Percentiles rank a stretch among this genome's conserved stretches.
Evolutionary conservation across 2,329 filamentous ascomycete species (phyloP).

Genomic region (Colletotrichum coccodes): DNA sequence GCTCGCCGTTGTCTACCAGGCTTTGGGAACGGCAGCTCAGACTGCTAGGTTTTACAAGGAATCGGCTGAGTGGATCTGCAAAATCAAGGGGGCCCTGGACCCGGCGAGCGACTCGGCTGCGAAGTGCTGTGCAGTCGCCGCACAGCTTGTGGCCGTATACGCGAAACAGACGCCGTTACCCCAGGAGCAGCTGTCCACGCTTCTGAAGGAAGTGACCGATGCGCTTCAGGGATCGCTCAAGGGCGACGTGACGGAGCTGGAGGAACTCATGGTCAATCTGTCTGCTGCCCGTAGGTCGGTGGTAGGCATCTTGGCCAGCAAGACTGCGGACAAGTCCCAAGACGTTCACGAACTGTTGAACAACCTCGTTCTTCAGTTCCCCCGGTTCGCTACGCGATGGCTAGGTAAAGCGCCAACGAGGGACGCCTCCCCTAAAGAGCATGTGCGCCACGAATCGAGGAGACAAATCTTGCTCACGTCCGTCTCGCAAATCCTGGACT

Average conservation of each 20-base stretch:
- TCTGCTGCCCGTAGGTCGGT: slow-evolving; percentile 65
- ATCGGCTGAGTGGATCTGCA: slow-evolving; percentile 65
- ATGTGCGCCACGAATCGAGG: slow-evolving; percentile 70
- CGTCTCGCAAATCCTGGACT: slow-evolving; percentile 68
- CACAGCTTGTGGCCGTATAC: slow-evolving; percentile 64
- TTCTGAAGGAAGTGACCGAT: slow-evolving; percentile 61
- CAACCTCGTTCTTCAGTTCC: slow-evolving; percentile 66
- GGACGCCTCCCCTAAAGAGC: slow-evolving; percentile 64
- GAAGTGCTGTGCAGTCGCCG: slow-evolving; percentile 61
- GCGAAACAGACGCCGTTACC: slow-evolving; percentile 55
- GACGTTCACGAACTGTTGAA: slow-evolving; percentile 55
- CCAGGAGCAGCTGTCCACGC: slow-evolving; percentile 48
- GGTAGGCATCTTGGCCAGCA: slow-evolving; percentile 54
- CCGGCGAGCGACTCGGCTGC: slow-evolving; percentile 56
- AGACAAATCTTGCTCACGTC: slow-evolving; percentile 62
- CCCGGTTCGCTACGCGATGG: slow-evolving; percentile 70
- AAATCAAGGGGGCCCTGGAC: slow-evolving; percentile 52
- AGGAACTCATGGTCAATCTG: slow-evolving; percentile 68
- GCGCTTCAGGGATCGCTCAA: slow-evolving; percentile 68
- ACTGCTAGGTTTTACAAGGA: slow-evolving; percentile 57
- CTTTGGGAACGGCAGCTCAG: slow-evolving; percentile 60
- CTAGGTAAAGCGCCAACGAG: slow-evolving; percentile 66
- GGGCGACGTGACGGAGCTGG: slow-evolving; percentile 67
- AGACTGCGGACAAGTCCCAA: slow-evolving; percentile 19
- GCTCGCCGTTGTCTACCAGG: slow-evolving; percentile 60